Evolutionary conservation across 1,139 yeast genomes (phyloP).

Genomic region (Kodamaea derodonti): DNA sequence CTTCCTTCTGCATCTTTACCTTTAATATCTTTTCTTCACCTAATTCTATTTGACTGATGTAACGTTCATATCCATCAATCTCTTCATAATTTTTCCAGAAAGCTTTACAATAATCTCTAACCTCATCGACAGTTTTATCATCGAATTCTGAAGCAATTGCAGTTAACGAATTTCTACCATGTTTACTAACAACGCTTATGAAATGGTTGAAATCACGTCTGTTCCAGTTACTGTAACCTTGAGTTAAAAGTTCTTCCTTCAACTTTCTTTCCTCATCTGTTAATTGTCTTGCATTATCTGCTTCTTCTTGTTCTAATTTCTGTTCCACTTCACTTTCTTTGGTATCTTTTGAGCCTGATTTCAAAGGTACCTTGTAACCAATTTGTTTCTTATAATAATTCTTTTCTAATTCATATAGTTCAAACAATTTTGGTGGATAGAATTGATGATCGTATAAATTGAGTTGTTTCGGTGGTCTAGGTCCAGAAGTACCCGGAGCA

Average conservation of each 20-base stretch:
- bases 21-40: constrained; percentile 70
- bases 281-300: constrained; percentile 60
- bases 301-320: constrained; percentile 55
- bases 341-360: constrained; percentile 39
- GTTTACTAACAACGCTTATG: constrained; percentile 55
- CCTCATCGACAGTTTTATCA: constrained; percentile 65
- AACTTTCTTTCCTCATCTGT: constrained; percentile 63
- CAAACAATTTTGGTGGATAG: constrained; percentile 57
- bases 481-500: constrained; percentile 31
- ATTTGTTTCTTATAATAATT: constrained; percentile 52
- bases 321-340: constrained; percentile 51
- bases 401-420: constrained; percentile 64
- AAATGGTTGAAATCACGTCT: constrained; percentile 70
- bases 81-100: constrained; percentile 65
- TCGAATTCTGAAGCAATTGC: constrained; percentile 63
- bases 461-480: constrained; percentile 65
- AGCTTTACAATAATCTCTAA: constrained; percentile 57
- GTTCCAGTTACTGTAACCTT: constrained; percentile 68
- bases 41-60: constrained; percentile 61
- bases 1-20: constrained; percentile 59
- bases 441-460: constrained; percentile 73
- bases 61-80: constrained; percentile 71
- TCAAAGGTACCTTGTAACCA: constrained; percentile 46
- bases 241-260: constrained; percentile 50
- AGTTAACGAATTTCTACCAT: constrained; percentile 63